Base-by-base conservation (phyloP, 164 flowering plant genomes). In the Liquidambar formosana region DNA sequence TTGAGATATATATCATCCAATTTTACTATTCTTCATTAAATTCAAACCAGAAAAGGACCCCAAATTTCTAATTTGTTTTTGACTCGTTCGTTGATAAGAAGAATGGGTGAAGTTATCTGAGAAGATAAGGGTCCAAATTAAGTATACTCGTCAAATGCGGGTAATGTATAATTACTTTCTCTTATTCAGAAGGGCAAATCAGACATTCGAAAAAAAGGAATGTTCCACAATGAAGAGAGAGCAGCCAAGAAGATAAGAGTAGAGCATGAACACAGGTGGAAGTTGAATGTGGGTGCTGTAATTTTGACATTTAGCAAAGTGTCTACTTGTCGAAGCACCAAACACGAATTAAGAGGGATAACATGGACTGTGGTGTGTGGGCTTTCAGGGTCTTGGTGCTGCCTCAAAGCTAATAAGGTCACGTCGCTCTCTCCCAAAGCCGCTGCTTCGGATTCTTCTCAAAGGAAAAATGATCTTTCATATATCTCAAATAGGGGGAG, bases 381-480 rank as follows among this genome's bases (percentile, higher is more conserved):
- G 67, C 5, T 51, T 22, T n/a, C 27, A 19, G 67, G 61, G 67
- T 51, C 38, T 41, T 26, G 51, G 9, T 64, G 68, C 23, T 56
- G 64, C 61, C 64, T 49, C 64, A 38, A 68, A 68, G 76, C 67
- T 23, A 53, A 1, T 16, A 14, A 4, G 56, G 8, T 43, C 53
- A 63, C 4, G 52, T 63, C 52, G 22, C 43, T 63, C 53, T 43
- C 52, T 41, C 28, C 43, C 46, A 63, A 23, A 44, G 12, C n/a
- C 52, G 3, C 21, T 18, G 68, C 68, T 73, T 68, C 48, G 75
- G 72, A 73, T 73, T 63, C 76, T 73, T 27, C 22, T 61, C 41
- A 41, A 61, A 61, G 66, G 59, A 21, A 33, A n/a, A n/a, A n/a
- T n/a, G n/a, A n/a, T n/a, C n/a, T n/a, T n/a, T n/a, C n/a, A n/a